These are phyloP conservation scores for Termitomyces sp. DNA, from an alignment of 768 basidiomycete species.

Conservation along the genomic window DNA sequence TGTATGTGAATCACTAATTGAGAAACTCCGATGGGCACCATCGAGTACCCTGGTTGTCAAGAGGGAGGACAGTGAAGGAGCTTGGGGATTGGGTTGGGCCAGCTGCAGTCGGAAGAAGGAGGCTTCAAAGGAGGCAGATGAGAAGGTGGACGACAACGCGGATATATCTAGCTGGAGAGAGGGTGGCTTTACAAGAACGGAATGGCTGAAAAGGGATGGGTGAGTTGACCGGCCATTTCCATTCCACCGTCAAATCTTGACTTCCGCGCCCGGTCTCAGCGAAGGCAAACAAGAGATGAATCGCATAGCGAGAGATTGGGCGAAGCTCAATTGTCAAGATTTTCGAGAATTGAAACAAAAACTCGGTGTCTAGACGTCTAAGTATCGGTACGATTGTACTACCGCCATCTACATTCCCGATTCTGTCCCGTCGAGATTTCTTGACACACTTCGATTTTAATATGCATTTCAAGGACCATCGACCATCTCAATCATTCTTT, in stretches of 20 bases:
- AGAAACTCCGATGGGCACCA: slow-evolving; percentile 38
- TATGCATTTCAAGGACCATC: slow-evolving; percentile 13
- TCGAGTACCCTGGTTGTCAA: slow-evolving; percentile 35
- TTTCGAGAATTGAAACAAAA: slow-evolving; percentile 52
- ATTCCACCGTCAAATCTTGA: slow-evolving; percentile 1
- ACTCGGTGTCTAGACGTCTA: slow-evolving; percentile 60
- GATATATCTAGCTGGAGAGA: slow-evolving; percentile 50
- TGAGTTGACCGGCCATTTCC: slow-evolving; percentile 22
- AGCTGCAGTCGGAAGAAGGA: slow-evolving; percentile 31
- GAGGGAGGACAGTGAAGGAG: slow-evolving; percentile 38
- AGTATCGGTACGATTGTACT: slow-evolving; percentile 7
- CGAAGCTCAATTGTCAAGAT: slow-evolving; percentile 43
- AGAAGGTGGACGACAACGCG: slow-evolving; percentile 26
- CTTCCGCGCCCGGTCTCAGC: slow-evolving; percentile 29
- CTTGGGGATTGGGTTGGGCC: slow-evolving; percentile 30
- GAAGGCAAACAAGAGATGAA: slow-evolving; percentile 57
- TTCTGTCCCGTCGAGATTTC: neutral
- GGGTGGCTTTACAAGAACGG: slow-evolving; percentile 45
- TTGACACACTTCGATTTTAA: neutral
- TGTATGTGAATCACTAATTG: slow-evolving; percentile 50
- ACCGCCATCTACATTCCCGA: neutral
- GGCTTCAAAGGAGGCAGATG: slow-evolving; percentile 33
- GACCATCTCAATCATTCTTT: slow-evolving; percentile 6
- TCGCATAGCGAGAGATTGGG: slow-evolving; percentile 46
- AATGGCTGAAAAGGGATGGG: slow-evolving; percentile 62